These are phyloP conservation scores for Quercus alba DNA, from an alignment of 306 rosid genomes.

Conservation along the genomic window DNA sequence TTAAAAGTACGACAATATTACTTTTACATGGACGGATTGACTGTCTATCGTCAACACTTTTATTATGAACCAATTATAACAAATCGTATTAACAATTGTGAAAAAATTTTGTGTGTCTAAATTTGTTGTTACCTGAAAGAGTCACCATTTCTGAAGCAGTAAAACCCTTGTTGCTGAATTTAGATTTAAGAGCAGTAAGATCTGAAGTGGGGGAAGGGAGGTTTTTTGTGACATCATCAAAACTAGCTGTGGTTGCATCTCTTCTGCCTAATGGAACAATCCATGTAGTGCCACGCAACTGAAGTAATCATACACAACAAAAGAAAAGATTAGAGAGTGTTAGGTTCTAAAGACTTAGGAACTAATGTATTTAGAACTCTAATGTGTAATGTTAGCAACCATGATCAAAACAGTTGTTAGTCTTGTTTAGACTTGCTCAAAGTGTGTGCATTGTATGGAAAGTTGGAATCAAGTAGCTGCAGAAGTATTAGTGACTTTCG, in stretches of 20 bases:
- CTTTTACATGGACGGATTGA: too few relatives aligned
- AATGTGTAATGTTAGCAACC: too few relatives aligned
- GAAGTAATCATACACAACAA: not conserved
- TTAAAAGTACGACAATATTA: too few relatives aligned
- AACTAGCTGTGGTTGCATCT: conserved; percentile 53
- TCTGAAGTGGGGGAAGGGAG: conserved; percentile 41
- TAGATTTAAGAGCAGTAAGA: conserved; percentile 31
- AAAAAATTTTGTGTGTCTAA: too few relatives aligned
- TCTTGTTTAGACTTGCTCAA: too few relatives aligned
- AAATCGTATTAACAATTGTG: fast-evolving
- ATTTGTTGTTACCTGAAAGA: conserved; percentile 33
- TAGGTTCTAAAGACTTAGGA: too few relatives aligned
- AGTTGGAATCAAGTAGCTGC: too few relatives aligned
- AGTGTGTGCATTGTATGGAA: too few relatives aligned
- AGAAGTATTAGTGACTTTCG: too few relatives aligned
- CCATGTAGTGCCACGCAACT: conserved; percentile 46
- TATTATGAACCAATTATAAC: not conserved
- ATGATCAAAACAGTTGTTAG: too few relatives aligned
- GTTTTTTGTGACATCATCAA: conserved; percentile 17
- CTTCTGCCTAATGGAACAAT: conserved; percentile 40
- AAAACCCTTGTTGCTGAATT: conserved; percentile 38
- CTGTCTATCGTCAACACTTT: too few relatives aligned
- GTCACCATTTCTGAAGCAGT: conserved; percentile 33
- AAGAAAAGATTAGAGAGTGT: not conserved
- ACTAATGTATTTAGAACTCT: too few relatives aligned